Evolutionary conservation across 2,329 filamentous ascomycete genomes (phyloP), one percentile per base, ranked within the genome.

Genomic region (Colletotrichum caudatum): DNA sequence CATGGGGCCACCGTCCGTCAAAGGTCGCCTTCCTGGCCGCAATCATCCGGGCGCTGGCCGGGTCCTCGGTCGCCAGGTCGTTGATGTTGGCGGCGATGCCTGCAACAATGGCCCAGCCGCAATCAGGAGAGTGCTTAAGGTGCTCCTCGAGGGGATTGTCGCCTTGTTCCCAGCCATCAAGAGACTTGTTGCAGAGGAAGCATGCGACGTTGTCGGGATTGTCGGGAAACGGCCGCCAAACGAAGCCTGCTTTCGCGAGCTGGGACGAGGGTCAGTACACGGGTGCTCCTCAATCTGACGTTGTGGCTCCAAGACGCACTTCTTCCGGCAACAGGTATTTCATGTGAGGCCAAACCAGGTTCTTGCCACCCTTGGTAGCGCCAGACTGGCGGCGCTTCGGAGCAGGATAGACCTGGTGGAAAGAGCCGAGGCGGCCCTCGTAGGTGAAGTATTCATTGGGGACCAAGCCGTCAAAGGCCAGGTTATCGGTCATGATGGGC

Each of bases 161-260:
- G 29, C 91, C 90, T 50, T 91, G 87, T 77, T 98, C 95, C 96
- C 96, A 99, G 71, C 94, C 95, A 79, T 97, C 94, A 16, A 99
- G 87, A 66, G 91, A 90, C 79, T 94, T 93, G 73, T 90, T 85
- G 83, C 96, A 99, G 48, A 94, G 86, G 81, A 97, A 98, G 81
- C 96, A 99, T 75, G 90, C 89, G 59, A 93, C 93, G 80, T 98
- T 98, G 81, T 99, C 96, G 48, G 91, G 91, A 77, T 91, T 93
- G 58, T 89, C 87, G 63, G 89, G 86, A 18, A 89, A 90, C 2
- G 96, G 95, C 72, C 91, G 89, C 83, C 94, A 98, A 83, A 92
- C 96, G 83, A 99, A 97, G 48, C 96, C 96, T 68, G 96, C 95
- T 78, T 89, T 90, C 5, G 96, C 95, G 77, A 99, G 91, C 93